Percentiles rank a stretch among this genome's conserved stretches.
These are phyloP conservation scores for Botrytis fragariae DNA, from an alignment of 2,329 filamentous ascomycete genomes.

Conservation along the genomic window DNA sequence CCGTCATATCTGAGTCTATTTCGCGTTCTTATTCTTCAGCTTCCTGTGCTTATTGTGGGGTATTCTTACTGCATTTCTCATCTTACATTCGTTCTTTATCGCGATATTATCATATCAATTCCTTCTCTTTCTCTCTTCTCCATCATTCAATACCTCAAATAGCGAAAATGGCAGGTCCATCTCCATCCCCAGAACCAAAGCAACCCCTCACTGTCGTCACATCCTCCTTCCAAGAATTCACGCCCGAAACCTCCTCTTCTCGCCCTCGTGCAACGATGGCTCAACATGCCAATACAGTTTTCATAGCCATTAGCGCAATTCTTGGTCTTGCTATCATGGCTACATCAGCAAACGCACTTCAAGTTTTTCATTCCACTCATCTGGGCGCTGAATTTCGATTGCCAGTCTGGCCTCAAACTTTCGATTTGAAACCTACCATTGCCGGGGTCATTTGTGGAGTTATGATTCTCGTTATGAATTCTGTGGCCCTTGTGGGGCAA, in stretches of 20 bases:
- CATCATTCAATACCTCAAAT: not conserved
- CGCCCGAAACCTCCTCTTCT: slow-evolving; percentile 16
- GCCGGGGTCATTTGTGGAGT: slow-evolving; percentile 53
- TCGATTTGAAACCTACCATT: slow-evolving; percentile 56
- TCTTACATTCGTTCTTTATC: not conserved
- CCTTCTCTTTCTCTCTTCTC: not conserved
- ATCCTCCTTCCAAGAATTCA: slow-evolving; percentile 11
- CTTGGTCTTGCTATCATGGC: slow-evolving; percentile 53
- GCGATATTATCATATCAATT: not conserved
- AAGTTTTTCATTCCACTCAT: slow-evolving; percentile 55
- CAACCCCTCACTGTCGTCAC: slow-evolving; percentile 1
- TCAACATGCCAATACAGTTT: slow-evolving; percentile 42
- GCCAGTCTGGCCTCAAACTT: slow-evolving; percentile 56
- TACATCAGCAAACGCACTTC: slow-evolving; percentile 52
- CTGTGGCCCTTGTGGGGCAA: slow-evolving; percentile 48
- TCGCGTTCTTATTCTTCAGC: slow-evolving; percentile 4
- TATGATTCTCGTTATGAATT: slow-evolving; percentile 50
- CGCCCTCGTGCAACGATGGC: slow-evolving; percentile 41
- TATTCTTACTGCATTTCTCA: not conserved
- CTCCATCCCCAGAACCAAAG: slow-evolving; percentile 13
- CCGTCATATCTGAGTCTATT: not conserved
- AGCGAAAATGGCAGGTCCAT: slow-evolving; percentile 15
- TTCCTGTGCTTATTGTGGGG: slow-evolving; percentile 6
- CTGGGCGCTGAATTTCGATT: slow-evolving; percentile 48
- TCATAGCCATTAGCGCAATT: slow-evolving; percentile 51